Evolutionary conservation across 768 basidiomycete species (phyloP).

Genomic region (Candolleomyces efflorescens): DNA sequence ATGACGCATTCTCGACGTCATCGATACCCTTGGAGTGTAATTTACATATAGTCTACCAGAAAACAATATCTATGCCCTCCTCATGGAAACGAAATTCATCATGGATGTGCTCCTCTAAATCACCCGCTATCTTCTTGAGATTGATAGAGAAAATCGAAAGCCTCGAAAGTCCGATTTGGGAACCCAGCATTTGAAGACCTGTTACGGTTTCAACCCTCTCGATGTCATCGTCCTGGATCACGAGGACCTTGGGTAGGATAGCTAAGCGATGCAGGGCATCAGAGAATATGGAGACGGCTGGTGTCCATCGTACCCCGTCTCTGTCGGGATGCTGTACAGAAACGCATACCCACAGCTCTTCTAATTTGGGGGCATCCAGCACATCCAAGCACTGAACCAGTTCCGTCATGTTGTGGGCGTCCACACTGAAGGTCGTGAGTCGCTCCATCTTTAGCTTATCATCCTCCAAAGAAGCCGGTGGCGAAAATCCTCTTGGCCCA

Average conservation of each 20-base stretch:
- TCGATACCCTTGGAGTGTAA: background rate
- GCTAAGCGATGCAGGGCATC: background rate
- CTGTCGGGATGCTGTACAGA: background rate
- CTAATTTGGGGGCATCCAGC: background rate
- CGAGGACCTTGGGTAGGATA: background rate
- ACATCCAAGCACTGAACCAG: background rate
- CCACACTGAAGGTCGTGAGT: background rate
- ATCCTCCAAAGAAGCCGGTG: background rate
- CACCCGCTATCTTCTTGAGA: background rate
- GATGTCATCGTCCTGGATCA: background rate
- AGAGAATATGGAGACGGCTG: background rate
- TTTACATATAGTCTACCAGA: background rate
- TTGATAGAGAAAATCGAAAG: background rate
- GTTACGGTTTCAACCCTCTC: background rate
- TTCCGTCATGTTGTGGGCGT: background rate
- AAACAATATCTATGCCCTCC: background rate
- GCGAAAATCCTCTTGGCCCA: background rate
- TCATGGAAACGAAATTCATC: background rate
- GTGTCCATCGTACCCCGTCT: background rate
- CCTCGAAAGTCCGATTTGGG: background rate
- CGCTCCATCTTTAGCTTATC: background rate
- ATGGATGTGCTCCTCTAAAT: background rate
- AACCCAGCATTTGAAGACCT: background rate
- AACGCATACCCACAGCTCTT: background rate
- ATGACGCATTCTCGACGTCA: slow-evolving; percentile 1